These are phyloP conservation scores for Emericellopsis atlantica DNA, from an alignment of 2,329 filamentous ascomycete genomes.

Conservation along the genomic window DNA sequence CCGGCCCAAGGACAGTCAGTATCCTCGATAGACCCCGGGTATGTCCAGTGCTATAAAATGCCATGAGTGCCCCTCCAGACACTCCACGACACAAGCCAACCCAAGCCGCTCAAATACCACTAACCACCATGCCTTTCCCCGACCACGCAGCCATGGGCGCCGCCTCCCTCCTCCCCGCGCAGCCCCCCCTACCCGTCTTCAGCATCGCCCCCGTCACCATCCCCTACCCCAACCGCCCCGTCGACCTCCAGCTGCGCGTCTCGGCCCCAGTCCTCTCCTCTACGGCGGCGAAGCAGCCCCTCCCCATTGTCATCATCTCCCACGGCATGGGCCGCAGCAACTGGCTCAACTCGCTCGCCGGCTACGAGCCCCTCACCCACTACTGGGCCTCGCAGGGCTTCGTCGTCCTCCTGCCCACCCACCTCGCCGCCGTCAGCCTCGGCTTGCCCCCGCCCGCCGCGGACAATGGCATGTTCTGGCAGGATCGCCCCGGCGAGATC, in stretches of 20 bases:
- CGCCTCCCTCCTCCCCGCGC: slow-evolving; percentile 10
- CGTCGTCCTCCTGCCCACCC: slow-evolving; percentile 14
- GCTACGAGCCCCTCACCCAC: slow-evolving; percentile 11
- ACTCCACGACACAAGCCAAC: too few relatives aligned
- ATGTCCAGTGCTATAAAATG: too few relatives aligned
- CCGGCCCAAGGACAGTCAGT: too few relatives aligned
- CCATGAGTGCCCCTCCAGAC: too few relatives aligned
- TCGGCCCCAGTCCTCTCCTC: slow-evolving; percentile 2
- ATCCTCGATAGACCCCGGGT: too few relatives aligned
- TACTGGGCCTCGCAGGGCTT: slow-evolving; percentile 14
- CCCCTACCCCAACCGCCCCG: slow-evolving; percentile 5
- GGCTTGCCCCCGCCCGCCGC: neutral
- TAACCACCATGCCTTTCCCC: too few relatives aligned
- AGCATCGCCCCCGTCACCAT: slow-evolving; percentile 11
- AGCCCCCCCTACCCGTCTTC: slow-evolving; percentile 7
- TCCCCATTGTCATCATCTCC: slow-evolving; percentile 12
- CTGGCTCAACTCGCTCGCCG: slow-evolving; percentile 11
- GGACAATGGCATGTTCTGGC: slow-evolving; percentile 8
- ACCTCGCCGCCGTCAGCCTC: slow-evolving; percentile 10
- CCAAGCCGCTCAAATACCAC: too few relatives aligned
- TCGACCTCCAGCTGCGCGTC: slow-evolving; percentile 11
- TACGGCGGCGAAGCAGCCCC: neutral
- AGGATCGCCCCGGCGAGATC: slow-evolving; percentile 10
- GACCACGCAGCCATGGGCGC: slow-evolving; percentile 9
- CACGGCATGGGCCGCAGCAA: slow-evolving; percentile 13